phyloP scores from a whole-genome alignment of 164 flowering plant genomes.

The Berberis thunbergii region DNA sequence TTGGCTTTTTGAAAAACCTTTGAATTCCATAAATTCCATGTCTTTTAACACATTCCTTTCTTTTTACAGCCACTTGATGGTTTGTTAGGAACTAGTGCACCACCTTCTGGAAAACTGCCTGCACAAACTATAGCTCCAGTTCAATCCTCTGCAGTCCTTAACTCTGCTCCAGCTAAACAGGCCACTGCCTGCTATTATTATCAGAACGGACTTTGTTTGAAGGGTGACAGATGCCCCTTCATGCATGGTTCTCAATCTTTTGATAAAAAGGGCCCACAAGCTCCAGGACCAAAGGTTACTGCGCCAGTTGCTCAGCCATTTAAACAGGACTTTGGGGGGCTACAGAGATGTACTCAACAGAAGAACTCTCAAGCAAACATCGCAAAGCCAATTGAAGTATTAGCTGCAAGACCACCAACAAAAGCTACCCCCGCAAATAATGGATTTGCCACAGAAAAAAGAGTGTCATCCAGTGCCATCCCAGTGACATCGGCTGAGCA shows the following conservation, averaged over 20 bases:
- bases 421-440: slow-evolving; percentile 19
- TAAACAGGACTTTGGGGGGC: slow-evolving; percentile 29
- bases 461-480: slow-evolving; percentile 4
- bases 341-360: slow-evolving; percentile 27
- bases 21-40: background rate
- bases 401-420: slow-evolving; percentile 14
- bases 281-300: slow-evolving; percentile 16
- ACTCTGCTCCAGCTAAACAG: slow-evolving; percentile 38
- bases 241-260: slow-evolving; percentile 38
- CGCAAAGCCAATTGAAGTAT: slow-evolving; percentile 22
- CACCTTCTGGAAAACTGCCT: slow-evolving; percentile 32
- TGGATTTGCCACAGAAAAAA: slow-evolving; percentile 14
- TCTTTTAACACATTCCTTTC: background rate
- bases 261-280: slow-evolving; percentile 25
- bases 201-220: slow-evolving; percentile 74
- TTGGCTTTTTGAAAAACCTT: no score
- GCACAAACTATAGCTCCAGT: slow-evolving; percentile 17
- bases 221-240: slow-evolving; percentile 80
- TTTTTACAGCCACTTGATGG: slow-evolving; percentile 73
- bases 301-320: slow-evolving; percentile 15
- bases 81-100: slow-evolving; percentile 38
- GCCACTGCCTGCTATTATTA: slow-evolving; percentile 67
- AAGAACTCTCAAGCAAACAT: slow-evolving; percentile 26
- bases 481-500: slow-evolving; percentile 15
- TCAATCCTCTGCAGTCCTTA: slow-evolving; percentile 17